Base-by-base conservation (phyloP, 169 alveolate species). In the Perkinsus chesapeaki region DNA sequence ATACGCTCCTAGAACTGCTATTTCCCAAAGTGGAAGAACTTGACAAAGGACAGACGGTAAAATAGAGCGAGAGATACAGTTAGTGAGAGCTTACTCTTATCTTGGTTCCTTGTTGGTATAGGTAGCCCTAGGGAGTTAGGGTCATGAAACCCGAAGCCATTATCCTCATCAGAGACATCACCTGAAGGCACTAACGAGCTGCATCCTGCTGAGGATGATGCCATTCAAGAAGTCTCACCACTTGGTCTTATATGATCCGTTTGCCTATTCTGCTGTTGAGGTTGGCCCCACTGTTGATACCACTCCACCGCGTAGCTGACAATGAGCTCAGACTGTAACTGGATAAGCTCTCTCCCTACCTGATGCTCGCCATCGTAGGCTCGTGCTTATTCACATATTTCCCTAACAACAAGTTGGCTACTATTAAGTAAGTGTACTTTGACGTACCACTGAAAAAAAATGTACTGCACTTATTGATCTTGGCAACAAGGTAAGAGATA, bases 371-470 rank as follows among this genome's bases (percentile, higher is more conserved):
- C 97, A 96, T 96, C 23, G 96, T 96, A 34, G 93, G 93, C 16
- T 96, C 96, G 93, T 96, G 94, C 20, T 96, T 96, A 92, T 96
- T 94, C 12, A 97, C 93, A 94, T 96, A 97, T 93, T 96, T 96
- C 0, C 98, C 98, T 38, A 96, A 95, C 94, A 95, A 97, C 47
- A 94, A 96, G 7, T 96, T 93, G 39, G 96, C 94, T n/a, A 39
- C 72, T 38, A 91, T 36, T 39, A 39, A 92, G 37, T 36, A 34
- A 16, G 73, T 0, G 0, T 23, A 34, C 39, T 3, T 39, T 31
- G 73, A 20, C 91, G 39, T 39, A 93, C 31, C 27, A 10, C 73
- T 60, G 36, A 7, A 39, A 36, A 92, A 43, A 91, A 36, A 39
- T 5, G 39, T 43, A 73, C 48, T 92, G 91, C 91, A n/a, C n/a